phyloP scores from a whole-genome alignment of 345 rosid genomes.

The Euphorbia tirucalli region DNA sequence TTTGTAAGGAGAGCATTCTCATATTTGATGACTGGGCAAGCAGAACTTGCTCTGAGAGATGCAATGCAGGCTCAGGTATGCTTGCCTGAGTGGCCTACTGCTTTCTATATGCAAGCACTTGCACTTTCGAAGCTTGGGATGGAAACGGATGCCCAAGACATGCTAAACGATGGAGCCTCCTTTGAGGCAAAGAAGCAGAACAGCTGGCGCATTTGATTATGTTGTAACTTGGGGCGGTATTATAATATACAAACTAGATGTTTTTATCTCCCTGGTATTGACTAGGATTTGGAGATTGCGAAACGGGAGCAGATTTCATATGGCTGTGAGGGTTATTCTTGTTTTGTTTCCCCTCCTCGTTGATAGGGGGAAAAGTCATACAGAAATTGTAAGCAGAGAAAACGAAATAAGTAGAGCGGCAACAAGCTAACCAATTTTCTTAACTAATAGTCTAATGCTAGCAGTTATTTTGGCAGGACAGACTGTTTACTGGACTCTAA shows the following conservation, averaged over 20 bases:
- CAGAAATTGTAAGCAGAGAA: neutral
- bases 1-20: constrained; percentile 67
- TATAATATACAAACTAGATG: neutral
- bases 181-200: constrained; percentile 84
- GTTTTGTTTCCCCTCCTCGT: neutral
- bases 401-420: constrained; percentile 1
- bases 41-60: constrained; percentile 88
- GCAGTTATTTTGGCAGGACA: neutral
- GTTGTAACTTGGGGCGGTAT: neutral
- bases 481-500: neutral
- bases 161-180: constrained; percentile 94
- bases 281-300: neutral
- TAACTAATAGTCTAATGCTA: neutral
- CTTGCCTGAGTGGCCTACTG: constrained; percentile 94
- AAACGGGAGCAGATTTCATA: constrained; percentile 2
- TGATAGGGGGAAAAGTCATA: neutral
- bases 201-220: constrained; percentile 55
- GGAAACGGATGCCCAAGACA: constrained; percentile 96
- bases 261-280: neutral
- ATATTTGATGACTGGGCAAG: constrained; percentile 76
- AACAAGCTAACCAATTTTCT: neutral
- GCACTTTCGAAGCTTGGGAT: constrained; percentile 95
- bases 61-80: constrained; percentile 99
- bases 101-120: constrained; percentile 93
- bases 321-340: neutral